phyloP scores from a whole-genome alignment of 192 early-diverging fungal genomes.

The Coemansia sp. region DNA sequence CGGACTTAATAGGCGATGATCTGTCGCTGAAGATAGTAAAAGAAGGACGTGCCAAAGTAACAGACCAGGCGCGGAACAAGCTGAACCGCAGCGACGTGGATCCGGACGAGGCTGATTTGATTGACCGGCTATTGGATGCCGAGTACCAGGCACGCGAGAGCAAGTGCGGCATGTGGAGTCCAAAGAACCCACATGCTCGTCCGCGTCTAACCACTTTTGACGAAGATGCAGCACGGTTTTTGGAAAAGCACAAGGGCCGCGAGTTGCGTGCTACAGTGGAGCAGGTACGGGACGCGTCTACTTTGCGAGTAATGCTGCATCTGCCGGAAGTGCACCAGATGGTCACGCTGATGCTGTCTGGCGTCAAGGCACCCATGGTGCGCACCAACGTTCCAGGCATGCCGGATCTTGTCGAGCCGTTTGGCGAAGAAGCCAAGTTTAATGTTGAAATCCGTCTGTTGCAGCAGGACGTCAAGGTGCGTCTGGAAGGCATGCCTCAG shows the following conservation, averaged over 20 bases:
- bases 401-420: slow-evolving; percentile 79
- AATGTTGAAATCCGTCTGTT: slow-evolving; percentile 89
- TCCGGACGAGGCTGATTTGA: slow-evolving; percentile 26
- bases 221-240: slow-evolving; percentile 68
- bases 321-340: slow-evolving; percentile 73
- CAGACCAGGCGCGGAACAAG: slow-evolving; percentile 56
- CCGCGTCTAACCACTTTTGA: slow-evolving; percentile 53
- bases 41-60: slow-evolving; percentile 83
- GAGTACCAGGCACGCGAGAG: slow-evolving; percentile 72
- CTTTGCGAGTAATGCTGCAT: slow-evolving; percentile 71
- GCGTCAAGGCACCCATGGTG: slow-evolving; percentile 80
- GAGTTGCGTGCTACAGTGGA: slow-evolving; percentile 87
- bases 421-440: slow-evolving; percentile 88
- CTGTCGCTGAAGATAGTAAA: slow-evolving; percentile 71
- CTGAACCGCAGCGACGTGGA: slow-evolving; percentile 35
- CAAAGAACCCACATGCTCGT: slow-evolving; percentile 47
- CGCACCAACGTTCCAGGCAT: slow-evolving; percentile 71
- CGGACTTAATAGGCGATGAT: slow-evolving; percentile 59
- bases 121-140: slow-evolving; percentile 57
- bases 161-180: slow-evolving; percentile 76
- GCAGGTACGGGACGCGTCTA: slow-evolving; percentile 90
- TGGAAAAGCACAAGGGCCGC: slow-evolving; percentile 76
- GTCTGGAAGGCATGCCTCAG: slow-evolving; percentile 70
- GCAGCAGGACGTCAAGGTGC: slow-evolving; percentile 85
- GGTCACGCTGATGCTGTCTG: slow-evolving; percentile 68